A percentile compares a stretch with the other conserved stretches of the same genome.
These are phyloP conservation scores for Cryptomeria japonica DNA, from an alignment of 75 land plant genomes.

Conservation along the genomic window DNA sequence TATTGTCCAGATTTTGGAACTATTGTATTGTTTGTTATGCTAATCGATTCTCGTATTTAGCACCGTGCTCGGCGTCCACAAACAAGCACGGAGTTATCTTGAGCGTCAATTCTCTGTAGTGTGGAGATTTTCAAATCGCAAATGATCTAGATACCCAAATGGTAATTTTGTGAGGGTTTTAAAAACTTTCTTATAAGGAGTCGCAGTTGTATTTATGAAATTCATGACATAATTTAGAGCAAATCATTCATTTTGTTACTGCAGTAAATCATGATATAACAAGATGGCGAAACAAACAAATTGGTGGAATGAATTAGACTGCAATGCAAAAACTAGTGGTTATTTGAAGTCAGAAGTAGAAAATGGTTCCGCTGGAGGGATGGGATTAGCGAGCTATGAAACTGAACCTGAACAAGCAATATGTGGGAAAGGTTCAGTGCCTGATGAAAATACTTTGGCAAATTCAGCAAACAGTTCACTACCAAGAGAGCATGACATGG, in stretches of 20 bases:
- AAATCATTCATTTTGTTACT: not conserved
- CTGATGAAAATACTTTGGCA: not conserved
- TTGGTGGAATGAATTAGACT: constrained; percentile 10
- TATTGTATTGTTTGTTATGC: too few relatives aligned
- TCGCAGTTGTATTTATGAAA: not conserved
- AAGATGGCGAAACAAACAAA: constrained; percentile 7
- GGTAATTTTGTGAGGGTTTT: not conserved
- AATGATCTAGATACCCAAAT: not conserved
- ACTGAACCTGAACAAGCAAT: not conserved
- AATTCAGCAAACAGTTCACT: not conserved
- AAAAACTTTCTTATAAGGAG: not conserved
- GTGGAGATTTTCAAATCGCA: not conserved
- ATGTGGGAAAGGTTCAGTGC: not conserved
- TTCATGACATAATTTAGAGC: not conserved
- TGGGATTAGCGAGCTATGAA: not conserved
- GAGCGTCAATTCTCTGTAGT: not conserved
- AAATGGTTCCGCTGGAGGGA: constrained; percentile 1
- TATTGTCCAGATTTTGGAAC: not conserved
- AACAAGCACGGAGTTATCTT: too few relatives aligned
- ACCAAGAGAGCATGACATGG: not conserved
- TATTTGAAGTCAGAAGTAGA: not conserved
- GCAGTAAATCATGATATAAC: not conserved
- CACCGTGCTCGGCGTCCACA: too few relatives aligned
- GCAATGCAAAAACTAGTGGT: not conserved
- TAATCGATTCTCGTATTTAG: too few relatives aligned